Conservation (phyloP, 805 yeast genomes). For the Komagataella ulmi region DNA sequence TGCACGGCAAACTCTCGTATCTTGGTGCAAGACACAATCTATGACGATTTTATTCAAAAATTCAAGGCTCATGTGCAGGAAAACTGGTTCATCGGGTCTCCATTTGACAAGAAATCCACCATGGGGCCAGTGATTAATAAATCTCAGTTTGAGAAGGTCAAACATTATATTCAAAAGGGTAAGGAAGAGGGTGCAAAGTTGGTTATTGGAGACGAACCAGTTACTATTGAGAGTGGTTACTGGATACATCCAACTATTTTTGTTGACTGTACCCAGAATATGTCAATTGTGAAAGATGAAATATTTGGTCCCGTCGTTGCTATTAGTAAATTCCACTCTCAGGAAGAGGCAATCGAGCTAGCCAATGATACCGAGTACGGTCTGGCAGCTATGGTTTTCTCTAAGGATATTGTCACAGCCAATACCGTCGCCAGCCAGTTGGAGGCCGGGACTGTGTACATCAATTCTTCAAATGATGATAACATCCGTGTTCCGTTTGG, state of each 20-base stretch:
- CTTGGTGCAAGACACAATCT: slow-evolving; percentile 40
- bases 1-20: slow-evolving; percentile 58
- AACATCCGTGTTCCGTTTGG: slow-evolving; percentile 65
- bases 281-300: slow-evolving; percentile 65
- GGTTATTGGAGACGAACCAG: slow-evolving; percentile 27
- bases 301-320: slow-evolving; percentile 82
- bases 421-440: slow-evolving; percentile 47
- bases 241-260: slow-evolving; percentile 69
- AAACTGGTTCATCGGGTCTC: slow-evolving; percentile 42
- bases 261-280: slow-evolving; percentile 50
- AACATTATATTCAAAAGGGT: slow-evolving; percentile 29
- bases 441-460: slow-evolving; percentile 58
- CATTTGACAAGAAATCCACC: slow-evolving; percentile 30
- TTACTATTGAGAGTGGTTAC: slow-evolving; percentile 40
- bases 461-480: slow-evolving; percentile 57
- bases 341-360: slow-evolving; percentile 50
- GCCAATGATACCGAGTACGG: slow-evolving; percentile 74
- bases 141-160: slow-evolving; percentile 39
- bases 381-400: slow-evolving; percentile 71
- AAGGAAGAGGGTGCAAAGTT: slow-evolving; percentile 34
- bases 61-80: slow-evolving; percentile 31
- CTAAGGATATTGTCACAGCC: slow-evolving; percentile 52
- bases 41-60: slow-evolving; percentile 35
- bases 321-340: slow-evolving; percentile 48
- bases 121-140: slow-evolving; percentile 55